Evolutionary conservation across 352 stramenopile species (phyloP), one percentile per base, ranked within the genome.

Genomic region (Phytophthora lateralis): DNA sequence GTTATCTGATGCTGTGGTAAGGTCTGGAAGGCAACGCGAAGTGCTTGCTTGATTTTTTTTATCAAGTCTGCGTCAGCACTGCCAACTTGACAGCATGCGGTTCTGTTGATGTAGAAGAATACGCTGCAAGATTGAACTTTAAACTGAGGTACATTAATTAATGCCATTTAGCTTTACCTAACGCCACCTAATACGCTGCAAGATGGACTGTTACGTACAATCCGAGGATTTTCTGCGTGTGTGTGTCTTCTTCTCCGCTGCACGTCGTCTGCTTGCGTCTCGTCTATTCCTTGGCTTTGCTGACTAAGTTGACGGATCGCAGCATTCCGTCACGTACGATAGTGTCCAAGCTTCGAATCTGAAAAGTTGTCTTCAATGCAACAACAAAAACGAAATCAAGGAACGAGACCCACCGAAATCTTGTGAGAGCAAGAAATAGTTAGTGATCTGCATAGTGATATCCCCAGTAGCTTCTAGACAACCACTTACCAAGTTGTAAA

Each of bases 71-170:
- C 5, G 39, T 30, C 21, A 55, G 78, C 7, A 74, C 30, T 24
- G 21, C 21, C 21, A 24, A 24, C 21, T 24, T 24, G 21, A 24
- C 21, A 24, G 21, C 24, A 88, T 64, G 17, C 76, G 78, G 20
- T 83, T 85, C 48, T 85, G 68, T 10, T 76, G 71, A 29, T 88
- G 76, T 10, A 71, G 30, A 1, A 88, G 68, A 76, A 88, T 88
- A 8, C 78, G 78, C 53, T 88, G 78, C 15, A 88, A 48, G 43
- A 85, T 88, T 24, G 21, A 24, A 24, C 21, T 24, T 24, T 1
- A 24, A 24, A 24, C 21, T 24, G 21, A 24, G 21, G 21, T 24
- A 24, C 21, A 24, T 24, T 24, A 24, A 24, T 24, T 24, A 24
- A 24, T 1, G 29, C 76, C 84, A 4, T 7, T 32, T n/a, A 15